Evolutionary conservation across 257 asterid species (phyloP), one percentile per base, ranked within the genome.

Genomic region (Lantana camara): DNA sequence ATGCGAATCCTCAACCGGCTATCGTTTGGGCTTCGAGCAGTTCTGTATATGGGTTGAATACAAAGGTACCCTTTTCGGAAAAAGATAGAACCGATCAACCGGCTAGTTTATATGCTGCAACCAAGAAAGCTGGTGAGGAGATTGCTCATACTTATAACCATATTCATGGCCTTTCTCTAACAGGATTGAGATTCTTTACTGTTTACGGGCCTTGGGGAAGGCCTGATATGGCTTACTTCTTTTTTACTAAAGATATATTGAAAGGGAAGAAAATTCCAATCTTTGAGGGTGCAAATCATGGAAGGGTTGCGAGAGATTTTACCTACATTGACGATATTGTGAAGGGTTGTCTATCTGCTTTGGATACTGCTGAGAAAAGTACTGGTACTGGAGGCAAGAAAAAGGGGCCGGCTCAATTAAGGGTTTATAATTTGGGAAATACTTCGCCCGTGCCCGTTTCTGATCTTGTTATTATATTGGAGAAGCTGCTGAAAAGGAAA

Each of bases 181-280:
- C 91, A 0, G 88, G 91, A 9, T 65, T 84, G 75, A 70, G 91
- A 11, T 81, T 84, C 67, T 84, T 84, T 57, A 84, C 91, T 1
- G 91, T 84, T 48, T 81, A 84, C 67, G 91, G 91, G 44, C 91
- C 91, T 9, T 79, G 86, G 91, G 91, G 91, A 3, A 67, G 91
- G 72, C 91, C 91, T 2, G 91, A 84, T 32, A 84, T 84, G 91
- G 91, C 85, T 0, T 84, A 84, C 41, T 84, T 84, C 82, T 81
- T 85, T 38, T 85, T 85, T 48, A 71, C 83, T 0, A 76, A 64
- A 73, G 89, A 85, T 73, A 73, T 85, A 11, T 68, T 84, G 76
- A 79, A 79, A 64, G 88, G 85, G 47, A 79, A 84, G 71, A 67
- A 85, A 1, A 81, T 84, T 29, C 83, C 84, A 0, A 77, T 84